Percentiles rank a stretch among this genome's conserved stretches.
phyloP scores from a whole-genome alignment of 192 early-diverging fungal genomes.

The Phycomyces blakesleeanus region DNA sequence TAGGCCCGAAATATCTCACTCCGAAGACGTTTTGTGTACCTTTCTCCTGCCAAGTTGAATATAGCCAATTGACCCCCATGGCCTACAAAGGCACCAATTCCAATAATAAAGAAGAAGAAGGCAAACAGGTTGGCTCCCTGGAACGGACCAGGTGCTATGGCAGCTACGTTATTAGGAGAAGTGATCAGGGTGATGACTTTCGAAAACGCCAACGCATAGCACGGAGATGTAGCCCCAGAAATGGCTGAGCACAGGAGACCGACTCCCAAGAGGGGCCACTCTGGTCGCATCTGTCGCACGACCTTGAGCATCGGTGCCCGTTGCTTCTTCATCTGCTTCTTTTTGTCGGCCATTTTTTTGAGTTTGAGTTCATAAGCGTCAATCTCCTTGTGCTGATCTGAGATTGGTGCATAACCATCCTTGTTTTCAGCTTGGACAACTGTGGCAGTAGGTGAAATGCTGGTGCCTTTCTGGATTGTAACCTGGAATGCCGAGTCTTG shows the following conservation, averaged over 20 bases:
- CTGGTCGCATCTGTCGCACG: slow-evolving; percentile 46
- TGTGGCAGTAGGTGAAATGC: too few relatives aligned
- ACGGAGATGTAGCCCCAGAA: slow-evolving; percentile 72
- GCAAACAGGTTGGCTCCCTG: slow-evolving; percentile 27
- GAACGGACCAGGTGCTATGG: slow-evolving; percentile 24
- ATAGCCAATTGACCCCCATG: slow-evolving; percentile 8
- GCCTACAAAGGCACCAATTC: slow-evolving; percentile 15
- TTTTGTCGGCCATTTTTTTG: slow-evolving; percentile 33
- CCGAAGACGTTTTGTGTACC: slow-evolving; percentile 22
- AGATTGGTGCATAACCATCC: slow-evolving; percentile 1
- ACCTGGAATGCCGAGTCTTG: too few relatives aligned
- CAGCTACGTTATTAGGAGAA: slow-evolving; percentile 4
- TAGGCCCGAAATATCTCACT: slow-evolving; percentile 62
- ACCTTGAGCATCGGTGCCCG: slow-evolving; percentile 56
- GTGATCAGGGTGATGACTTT: slow-evolving; percentile 50
- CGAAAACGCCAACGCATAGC: slow-evolving; percentile 59
- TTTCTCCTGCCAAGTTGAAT: slow-evolving; percentile 28
- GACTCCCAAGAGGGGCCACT: slow-evolving; percentile 47
- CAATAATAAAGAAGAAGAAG: slow-evolving; percentile 31
- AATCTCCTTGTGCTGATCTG: slow-evolving; percentile 1
- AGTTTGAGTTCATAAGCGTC: slow-evolving; percentile 34
- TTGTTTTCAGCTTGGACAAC: neutral
- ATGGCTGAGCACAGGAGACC: slow-evolving; percentile 61
- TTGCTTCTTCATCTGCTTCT: slow-evolving; percentile 33
- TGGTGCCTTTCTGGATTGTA: too few relatives aligned